Evolutionary conservation across 2,329 filamentous ascomycete species (phyloP).

Genomic region (Aspergillus candidus): DNA sequence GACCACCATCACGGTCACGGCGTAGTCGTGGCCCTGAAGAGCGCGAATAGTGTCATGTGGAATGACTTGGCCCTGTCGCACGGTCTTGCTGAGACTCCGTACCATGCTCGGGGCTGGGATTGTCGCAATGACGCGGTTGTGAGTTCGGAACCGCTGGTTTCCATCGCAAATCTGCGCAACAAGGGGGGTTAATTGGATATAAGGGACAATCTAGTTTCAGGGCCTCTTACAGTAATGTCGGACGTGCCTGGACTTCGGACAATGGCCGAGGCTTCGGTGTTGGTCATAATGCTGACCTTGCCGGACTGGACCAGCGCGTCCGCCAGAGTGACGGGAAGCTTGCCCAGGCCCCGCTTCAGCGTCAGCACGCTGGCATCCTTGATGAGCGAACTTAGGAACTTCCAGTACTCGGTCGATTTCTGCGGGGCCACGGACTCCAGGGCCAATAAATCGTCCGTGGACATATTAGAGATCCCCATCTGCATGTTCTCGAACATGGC

Average conservation of each 20-base stretch:
- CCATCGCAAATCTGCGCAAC: constrained; percentile 13
- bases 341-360: constrained; percentile 54
- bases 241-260: constrained; percentile 16
- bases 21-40: constrained; percentile 44
- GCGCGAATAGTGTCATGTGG: constrained; percentile 17
- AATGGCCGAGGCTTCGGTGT: constrained; percentile 46
- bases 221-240: constrained; percentile 20
- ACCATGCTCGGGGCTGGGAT: constrained; percentile 24
- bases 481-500: constrained; percentile 11
- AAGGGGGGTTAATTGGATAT: not conserved
- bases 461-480: constrained; percentile 6
- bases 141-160: constrained; percentile 7
- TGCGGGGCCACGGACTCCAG: constrained; percentile 9
- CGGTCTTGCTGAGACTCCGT: constrained; percentile 15
- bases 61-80: constrained; percentile 1
- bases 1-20: constrained; percentile 83
- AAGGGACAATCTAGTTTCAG: not conserved
- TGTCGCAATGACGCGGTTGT: constrained; percentile 31
- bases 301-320: constrained; percentile 44
- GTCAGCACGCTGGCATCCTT: constrained; percentile 35
- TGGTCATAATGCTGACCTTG: constrained; percentile 57
- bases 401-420: constrained; percentile 13
- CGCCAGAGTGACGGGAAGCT: constrained; percentile 52
- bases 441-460: constrained; percentile 26
- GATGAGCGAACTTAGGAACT: constrained; percentile 13